phyloP scores from a whole-genome alignment of 108 stramenopile species.

The Nannochloropsis salina region DNA sequence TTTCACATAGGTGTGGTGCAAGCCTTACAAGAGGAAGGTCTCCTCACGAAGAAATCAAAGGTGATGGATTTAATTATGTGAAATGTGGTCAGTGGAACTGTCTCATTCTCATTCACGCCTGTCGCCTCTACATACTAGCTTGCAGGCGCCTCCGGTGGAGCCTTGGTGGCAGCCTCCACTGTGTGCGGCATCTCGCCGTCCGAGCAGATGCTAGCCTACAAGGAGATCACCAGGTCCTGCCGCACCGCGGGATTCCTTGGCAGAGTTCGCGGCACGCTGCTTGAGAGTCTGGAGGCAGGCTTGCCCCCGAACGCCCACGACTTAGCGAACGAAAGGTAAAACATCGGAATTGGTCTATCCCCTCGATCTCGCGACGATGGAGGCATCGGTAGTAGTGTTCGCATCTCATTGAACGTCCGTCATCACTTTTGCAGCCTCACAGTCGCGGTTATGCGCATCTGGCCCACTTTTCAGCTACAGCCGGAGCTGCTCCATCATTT shows the following conservation, averaged over 20 bases:
- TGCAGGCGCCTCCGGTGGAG: background rate
- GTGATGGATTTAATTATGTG: background rate
- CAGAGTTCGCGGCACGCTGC: background rate
- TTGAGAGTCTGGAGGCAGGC: background rate
- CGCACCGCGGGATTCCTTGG: background rate
- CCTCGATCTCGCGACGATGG: background rate
- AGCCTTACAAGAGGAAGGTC: background rate
- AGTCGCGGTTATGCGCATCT: background rate
- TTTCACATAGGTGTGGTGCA: background rate
- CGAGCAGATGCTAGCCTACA: background rate
- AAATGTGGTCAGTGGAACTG: background rate
- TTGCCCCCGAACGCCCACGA: background rate
- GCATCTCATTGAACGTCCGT: background rate
- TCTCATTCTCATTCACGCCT: background rate
- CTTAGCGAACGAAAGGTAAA: background rate
- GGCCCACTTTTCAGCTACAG: constrained; percentile 15
- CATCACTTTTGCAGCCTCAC: background rate
- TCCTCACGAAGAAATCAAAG: background rate
- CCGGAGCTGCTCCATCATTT: background rate
- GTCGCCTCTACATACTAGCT: background rate
- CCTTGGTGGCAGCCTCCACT: background rate
- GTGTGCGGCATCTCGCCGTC: background rate
- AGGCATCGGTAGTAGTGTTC: background rate
- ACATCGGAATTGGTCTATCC: background rate
- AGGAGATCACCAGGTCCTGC: background rate